Evolutionary conservation across 2,329 filamentous ascomycete species (phyloP).

Genomic region (Parastagonospora nodorum): DNA sequence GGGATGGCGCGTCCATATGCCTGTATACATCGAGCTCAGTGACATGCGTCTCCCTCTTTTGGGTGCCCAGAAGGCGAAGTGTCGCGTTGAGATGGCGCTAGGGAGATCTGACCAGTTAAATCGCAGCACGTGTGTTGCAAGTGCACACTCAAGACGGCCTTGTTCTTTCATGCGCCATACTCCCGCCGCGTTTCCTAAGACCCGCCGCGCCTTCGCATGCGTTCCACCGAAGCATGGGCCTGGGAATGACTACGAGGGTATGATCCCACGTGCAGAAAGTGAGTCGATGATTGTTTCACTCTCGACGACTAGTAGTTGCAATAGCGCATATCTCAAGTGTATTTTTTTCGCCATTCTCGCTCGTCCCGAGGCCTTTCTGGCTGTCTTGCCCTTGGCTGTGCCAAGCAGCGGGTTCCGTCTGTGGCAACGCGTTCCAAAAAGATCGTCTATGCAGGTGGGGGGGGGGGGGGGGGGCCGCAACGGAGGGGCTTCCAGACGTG

Average conservation of each 20-base stretch:
- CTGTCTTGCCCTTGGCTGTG: neutral
- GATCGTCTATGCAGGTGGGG: slow-evolving; percentile 1
- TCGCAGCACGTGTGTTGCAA: slow-evolving; percentile 10
- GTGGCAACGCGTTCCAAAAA: slow-evolving; percentile 2
- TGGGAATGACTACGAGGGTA: slow-evolving; percentile 1
- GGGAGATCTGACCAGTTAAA: neutral
- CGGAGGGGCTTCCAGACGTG: neutral
- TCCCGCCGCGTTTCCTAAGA: slow-evolving; percentile 1
- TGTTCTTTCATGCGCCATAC: slow-evolving; percentile 1
- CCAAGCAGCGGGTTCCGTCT: neutral
- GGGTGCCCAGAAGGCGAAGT: too few relatives aligned
- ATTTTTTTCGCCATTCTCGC: neutral
- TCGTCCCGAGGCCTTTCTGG: neutral
- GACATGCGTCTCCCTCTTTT: neutral
- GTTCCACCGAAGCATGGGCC: slow-evolving; percentile 1
- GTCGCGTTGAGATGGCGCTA: neutral
- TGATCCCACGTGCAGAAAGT: neutral
- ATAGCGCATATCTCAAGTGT: neutral
- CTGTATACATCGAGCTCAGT: slow-evolving; percentile 5
- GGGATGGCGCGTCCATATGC: neutral
- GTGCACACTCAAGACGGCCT: neutral
- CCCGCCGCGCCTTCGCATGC: neutral
- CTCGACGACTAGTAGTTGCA: neutral
- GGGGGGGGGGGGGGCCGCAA: neutral
- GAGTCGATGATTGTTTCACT: neutral